Conservation (phyloP, 1,284 basidiomycete genomes). For the Anthracocystis walkeri region DNA sequence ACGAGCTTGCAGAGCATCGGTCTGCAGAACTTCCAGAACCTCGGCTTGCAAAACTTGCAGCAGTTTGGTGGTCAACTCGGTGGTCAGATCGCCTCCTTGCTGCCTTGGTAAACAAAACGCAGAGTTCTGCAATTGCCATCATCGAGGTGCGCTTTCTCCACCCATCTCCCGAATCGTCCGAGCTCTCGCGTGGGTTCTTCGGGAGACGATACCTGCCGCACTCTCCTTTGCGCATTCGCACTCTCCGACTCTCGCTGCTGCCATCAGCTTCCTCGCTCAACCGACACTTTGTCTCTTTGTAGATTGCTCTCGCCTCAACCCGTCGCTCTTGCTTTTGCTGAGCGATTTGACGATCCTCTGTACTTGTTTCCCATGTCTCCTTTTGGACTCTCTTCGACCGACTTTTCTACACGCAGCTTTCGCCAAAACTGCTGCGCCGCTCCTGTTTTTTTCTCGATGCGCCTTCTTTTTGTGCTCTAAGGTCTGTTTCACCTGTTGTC, state of each 20-base stretch:
- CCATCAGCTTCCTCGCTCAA: conserved; percentile 25
- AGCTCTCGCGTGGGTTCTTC: neutral
- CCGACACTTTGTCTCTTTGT: conserved; percentile 11
- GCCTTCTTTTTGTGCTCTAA: neutral
- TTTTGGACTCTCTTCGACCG: conserved; percentile 3
- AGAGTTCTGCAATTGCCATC: neutral
- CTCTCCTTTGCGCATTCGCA: neutral
- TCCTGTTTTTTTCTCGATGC: neutral
- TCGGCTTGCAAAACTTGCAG: conserved; percentile 45
- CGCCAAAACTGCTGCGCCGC: neutral
- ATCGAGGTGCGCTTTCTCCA: conserved; percentile 6
- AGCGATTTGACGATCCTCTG: neutral
- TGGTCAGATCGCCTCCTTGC: conserved; percentile 34
- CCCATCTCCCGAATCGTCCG: conserved; percentile 32
- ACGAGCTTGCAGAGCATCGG: conserved; percentile 58
- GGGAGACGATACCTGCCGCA: conserved; percentile 48
- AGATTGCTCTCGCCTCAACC: conserved; percentile 3
- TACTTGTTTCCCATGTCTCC: conserved; percentile 9
- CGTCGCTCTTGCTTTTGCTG: no score
- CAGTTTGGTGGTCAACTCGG: conserved; percentile 39
- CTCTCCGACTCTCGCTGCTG: no score
- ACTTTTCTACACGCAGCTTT: neutral
- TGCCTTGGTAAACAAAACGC: conserved; percentile 30
- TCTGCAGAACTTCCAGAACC: conserved; percentile 52
- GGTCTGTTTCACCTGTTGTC: conserved; percentile 9